These are phyloP conservation scores for Magnolia changhungtana DNA, from an alignment of 164 flowering plant species.

Conservation along the genomic window DNA sequence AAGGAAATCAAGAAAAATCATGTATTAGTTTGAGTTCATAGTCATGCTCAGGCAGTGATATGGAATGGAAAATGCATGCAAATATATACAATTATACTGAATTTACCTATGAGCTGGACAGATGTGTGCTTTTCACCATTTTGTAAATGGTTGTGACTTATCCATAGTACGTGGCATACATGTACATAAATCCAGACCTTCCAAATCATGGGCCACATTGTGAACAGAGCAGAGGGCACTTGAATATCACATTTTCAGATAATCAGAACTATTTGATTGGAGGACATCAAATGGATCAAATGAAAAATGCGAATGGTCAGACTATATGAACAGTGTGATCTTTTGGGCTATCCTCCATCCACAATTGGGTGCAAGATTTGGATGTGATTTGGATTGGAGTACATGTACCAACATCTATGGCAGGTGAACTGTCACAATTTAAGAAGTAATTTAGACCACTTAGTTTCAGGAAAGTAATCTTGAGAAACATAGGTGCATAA, in stretches of 20 bases:
- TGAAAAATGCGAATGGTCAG: background rate
- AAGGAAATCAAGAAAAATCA: background rate
- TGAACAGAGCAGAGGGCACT: background rate
- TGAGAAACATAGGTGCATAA: background rate
- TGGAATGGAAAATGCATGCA: constrained; percentile 1
- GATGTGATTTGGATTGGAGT: background rate
- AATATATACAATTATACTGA: background rate
- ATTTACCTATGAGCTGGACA: background rate
- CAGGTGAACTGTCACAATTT: background rate
- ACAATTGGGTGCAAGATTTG: background rate
- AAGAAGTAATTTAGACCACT: background rate
- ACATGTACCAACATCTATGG: background rate
- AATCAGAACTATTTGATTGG: background rate
- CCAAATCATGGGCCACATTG: background rate
- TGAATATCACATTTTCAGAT: background rate
- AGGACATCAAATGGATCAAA: background rate
- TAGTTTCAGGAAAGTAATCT: background rate
- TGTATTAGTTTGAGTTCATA: background rate
- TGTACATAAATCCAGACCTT: background rate
- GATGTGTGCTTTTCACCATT: background rate
- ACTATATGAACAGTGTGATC: background rate
- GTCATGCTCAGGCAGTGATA: background rate
- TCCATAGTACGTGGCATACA: background rate
- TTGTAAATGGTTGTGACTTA: background rate
- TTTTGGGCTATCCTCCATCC: background rate